phyloP scores from a whole-genome alignment of 2,329 filamentous ascomycete species.

The Polychaeton citri region DNA sequence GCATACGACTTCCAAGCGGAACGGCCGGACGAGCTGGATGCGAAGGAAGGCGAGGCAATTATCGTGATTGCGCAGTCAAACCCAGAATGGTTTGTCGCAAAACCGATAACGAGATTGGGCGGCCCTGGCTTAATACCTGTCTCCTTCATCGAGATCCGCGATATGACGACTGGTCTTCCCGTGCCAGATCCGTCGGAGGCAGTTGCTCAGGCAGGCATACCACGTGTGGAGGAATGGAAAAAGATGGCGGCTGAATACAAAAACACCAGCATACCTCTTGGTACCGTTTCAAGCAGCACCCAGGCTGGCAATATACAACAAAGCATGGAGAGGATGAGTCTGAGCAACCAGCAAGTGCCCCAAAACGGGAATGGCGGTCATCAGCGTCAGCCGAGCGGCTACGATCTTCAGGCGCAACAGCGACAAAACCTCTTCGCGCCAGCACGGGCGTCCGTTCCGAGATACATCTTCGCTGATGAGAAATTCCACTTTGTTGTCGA shows the following conservation, averaged over 20 bases:
- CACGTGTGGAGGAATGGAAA: conserved; percentile 97
- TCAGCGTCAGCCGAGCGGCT: conserved; percentile 16
- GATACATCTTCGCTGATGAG: conserved; percentile 91
- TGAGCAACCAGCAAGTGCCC: conserved; percentile 36
- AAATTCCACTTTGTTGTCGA: conserved; percentile 99
- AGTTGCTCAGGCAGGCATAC: conserved; percentile 77
- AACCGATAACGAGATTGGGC: conserved; percentile 94
- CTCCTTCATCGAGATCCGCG: conserved; percentile 89
- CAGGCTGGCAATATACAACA: conserved; percentile 34
- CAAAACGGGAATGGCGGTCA: conserved; percentile 15
- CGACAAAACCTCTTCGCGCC: conserved; percentile 50
- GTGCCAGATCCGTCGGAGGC: conserved; percentile 74
- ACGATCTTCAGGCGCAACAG: conserved; percentile 28
- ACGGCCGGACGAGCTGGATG: conserved; percentile 87
- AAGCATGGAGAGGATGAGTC: conserved; percentile 62
- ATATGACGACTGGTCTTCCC: conserved; percentile 76
- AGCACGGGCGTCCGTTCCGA: conserved; percentile 69
- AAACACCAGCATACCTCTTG: conserved; percentile 93
- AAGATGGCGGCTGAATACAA: conserved; percentile 99
- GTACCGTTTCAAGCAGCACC: conserved; percentile 49
- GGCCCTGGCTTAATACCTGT: conserved; percentile 92
- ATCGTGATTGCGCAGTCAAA: conserved; percentile 98
- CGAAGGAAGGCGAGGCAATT: conserved; percentile 88
- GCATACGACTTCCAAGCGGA: conserved; percentile 96
- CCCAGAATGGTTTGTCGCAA: conserved; percentile 97